Conservation (phyloP, 148 eudicot genomes). For the Fallopia convolvulus region DNA sequence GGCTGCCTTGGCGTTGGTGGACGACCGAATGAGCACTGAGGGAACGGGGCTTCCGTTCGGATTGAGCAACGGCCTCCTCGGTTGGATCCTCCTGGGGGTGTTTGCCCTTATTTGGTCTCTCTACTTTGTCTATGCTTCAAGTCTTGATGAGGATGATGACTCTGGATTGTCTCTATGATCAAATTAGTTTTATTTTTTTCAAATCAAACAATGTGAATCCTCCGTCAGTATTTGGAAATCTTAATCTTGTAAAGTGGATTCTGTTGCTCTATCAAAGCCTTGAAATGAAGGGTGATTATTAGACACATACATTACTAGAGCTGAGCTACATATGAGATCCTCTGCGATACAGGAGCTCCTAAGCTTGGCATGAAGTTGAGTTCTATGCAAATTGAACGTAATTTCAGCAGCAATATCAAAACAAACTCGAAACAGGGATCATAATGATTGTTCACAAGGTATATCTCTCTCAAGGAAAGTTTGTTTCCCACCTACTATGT, state of each 20-base stretch:
- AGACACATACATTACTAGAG: neutral
- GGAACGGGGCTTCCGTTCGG: slow-evolving; percentile 70
- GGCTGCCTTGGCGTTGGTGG: slow-evolving; percentile 55
- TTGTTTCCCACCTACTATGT: too few relatives aligned
- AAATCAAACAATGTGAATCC: neutral
- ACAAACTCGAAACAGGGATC: too few relatives aligned
- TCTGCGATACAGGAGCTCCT: neutral
- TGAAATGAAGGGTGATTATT: neutral
- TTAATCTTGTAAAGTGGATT: neutral
- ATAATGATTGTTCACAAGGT: too few relatives aligned
- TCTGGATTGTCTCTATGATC: slow-evolving; percentile 58
- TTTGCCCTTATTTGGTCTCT: slow-evolving; percentile 52
- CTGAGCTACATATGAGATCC: neutral
- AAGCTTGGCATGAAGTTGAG: neutral
- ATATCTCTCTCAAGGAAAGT: too few relatives aligned
- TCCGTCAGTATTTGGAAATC: neutral
- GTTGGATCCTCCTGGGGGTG: slow-evolving; percentile 53
- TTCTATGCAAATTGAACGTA: neutral
- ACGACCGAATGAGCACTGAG: slow-evolving; percentile 66
- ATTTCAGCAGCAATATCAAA: too few relatives aligned
- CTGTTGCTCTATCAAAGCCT: neutral
- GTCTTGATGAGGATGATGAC: slow-evolving; percentile 65
- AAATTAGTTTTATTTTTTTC: neutral
- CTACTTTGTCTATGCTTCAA: slow-evolving; percentile 33
- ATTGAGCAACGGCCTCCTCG: slow-evolving; percentile 54